These are phyloP conservation scores for Arabidopsis lyrata DNA, from an alignment of 441 rosid species.

Conservation along the genomic window DNA sequence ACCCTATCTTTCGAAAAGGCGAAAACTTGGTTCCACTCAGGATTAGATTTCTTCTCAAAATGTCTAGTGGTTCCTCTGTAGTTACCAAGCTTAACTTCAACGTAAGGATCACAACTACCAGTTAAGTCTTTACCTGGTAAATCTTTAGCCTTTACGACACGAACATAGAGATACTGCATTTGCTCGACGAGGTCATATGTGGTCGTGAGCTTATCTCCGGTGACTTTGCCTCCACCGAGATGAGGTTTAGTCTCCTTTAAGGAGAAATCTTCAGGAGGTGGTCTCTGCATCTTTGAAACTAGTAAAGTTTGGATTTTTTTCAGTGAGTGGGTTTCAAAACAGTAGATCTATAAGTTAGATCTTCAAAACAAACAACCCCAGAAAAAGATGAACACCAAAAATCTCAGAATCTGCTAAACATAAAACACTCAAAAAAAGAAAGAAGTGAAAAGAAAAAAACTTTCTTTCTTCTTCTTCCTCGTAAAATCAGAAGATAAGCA, in stretches of 20 bases:
- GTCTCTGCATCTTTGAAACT: conserved; percentile 73
- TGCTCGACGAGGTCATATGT: conserved; percentile 99
- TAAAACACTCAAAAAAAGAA: not conserved
- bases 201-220: conserved; percentile 89
- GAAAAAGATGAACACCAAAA: not conserved
- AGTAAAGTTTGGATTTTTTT: not conserved
- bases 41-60: conserved; percentile 89
- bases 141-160: conserved; percentile 94
- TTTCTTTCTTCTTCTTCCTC: conserved; percentile 14
- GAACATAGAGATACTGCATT: conserved; percentile 94
- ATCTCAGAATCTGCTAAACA: not conserved
- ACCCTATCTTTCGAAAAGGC: conserved; percentile 93
- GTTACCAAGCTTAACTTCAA: conserved; percentile 92
- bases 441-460: not conserved
- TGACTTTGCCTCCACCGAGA: conserved; percentile 85
- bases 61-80: conserved; percentile 86
- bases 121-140: conserved; percentile 83
- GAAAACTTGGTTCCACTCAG: conserved; percentile 96
- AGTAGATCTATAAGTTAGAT: conserved; percentile 36
- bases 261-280: conserved; percentile 79
- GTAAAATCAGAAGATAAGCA: conserved; percentile 33
- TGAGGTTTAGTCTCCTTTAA: conserved; percentile 93
- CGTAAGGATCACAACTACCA: conserved; percentile 92
- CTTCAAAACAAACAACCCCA: not conserved
- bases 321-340: too few species aligned